Evolutionary conservation across 2,329 filamentous ascomycete species (phyloP).

Genomic region (Aaosphaeria pasadenensis): DNA sequence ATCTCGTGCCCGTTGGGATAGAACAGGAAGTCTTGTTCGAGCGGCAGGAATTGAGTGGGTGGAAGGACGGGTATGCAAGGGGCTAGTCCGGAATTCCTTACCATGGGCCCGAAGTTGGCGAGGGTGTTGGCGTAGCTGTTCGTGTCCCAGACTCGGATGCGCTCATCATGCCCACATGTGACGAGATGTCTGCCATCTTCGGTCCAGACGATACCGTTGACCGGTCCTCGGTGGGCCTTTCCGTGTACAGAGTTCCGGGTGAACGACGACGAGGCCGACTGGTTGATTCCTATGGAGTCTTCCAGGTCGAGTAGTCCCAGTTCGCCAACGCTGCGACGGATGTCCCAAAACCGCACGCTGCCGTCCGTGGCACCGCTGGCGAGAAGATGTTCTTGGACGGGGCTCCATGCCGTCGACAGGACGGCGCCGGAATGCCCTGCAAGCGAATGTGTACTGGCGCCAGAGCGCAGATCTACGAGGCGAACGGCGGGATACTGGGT

Average conservation of each 20-base stretch:
- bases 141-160: slow-evolving; percentile 84
- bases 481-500: slow-evolving; percentile 83
- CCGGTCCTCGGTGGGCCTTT: slow-evolving; percentile 72
- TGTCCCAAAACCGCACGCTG: slow-evolving; percentile 80
- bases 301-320: slow-evolving; percentile 81
- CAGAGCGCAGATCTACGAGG: slow-evolving; percentile 81
- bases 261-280: slow-evolving; percentile 44
- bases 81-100: slow-evolving; percentile 63
- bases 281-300: slow-evolving; percentile 67
- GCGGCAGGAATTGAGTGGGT: slow-evolving; percentile 58
- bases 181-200: slow-evolving; percentile 74
- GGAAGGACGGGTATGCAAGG: slow-evolving; percentile 46
- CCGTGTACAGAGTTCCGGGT: slow-evolving; percentile 33
- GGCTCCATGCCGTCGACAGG: slow-evolving; percentile 73
- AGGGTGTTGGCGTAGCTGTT: slow-evolving; percentile 80
- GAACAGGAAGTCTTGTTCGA: slow-evolving; percentile 65
- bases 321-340: slow-evolving; percentile 72
- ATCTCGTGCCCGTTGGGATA: slow-evolving; percentile 78
- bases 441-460: slow-evolving; percentile 59
- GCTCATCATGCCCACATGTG: slow-evolving; percentile 77
- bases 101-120: slow-evolving; percentile 77
- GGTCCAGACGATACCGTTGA: slow-evolving; percentile 84
- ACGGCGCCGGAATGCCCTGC: slow-evolving; percentile 53
- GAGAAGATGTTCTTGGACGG: slow-evolving; percentile 72
- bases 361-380: slow-evolving; percentile 85